phyloP scores from a whole-genome alignment of 108 stramenopile genomes.

The Pelagomonas calceolata region DNA sequence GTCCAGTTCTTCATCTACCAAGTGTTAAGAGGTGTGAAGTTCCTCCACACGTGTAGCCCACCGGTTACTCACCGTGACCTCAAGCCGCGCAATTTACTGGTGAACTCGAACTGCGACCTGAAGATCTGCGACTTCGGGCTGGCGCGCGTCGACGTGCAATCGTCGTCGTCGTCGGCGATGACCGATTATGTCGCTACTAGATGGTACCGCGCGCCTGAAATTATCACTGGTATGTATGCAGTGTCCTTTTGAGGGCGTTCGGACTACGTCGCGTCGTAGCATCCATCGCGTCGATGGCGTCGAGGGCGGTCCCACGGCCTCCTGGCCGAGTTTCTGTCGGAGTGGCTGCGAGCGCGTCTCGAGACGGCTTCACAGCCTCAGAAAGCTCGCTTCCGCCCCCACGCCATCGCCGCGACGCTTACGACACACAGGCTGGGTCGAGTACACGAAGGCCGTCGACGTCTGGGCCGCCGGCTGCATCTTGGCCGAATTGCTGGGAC shows the following conservation, averaged over 20 bases:
- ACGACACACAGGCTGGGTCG: conserved; percentile 42
- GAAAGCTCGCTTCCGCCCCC: no score
- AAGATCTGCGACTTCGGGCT: conserved; percentile 50
- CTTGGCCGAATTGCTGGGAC: conserved; percentile 46
- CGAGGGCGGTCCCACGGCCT: no score
- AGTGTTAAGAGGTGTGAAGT: conserved; percentile 37
- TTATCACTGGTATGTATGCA: no score
- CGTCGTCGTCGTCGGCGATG: conserved; percentile 17
- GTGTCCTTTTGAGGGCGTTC: no score
- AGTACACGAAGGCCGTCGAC: conserved; percentile 32
- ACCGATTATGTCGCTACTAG: conserved; percentile 58
- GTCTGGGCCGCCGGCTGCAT: conserved; percentile 42
- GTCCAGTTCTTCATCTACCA: conserved; percentile 53
- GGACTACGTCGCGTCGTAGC: no score
- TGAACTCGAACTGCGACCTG: conserved; percentile 51
- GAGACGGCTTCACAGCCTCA: no score
- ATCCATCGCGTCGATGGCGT: no score
- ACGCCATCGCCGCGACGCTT: no score
- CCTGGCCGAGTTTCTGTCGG: no score
- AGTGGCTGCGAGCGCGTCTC: no score
- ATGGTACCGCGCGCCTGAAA: conserved; percentile 62
- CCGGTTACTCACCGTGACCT: conserved; percentile 19
- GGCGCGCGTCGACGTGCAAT: conserved; percentile 23
- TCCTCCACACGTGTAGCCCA: conserved; percentile 30
- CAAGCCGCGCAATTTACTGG: conserved; percentile 48